A percentile compares a stretch with the other conserved stretches of the same genome.
Evolutionary conservation across 2,329 filamentous ascomycete species (phyloP).

Genomic region (Colletotrichum tabaci): DNA sequence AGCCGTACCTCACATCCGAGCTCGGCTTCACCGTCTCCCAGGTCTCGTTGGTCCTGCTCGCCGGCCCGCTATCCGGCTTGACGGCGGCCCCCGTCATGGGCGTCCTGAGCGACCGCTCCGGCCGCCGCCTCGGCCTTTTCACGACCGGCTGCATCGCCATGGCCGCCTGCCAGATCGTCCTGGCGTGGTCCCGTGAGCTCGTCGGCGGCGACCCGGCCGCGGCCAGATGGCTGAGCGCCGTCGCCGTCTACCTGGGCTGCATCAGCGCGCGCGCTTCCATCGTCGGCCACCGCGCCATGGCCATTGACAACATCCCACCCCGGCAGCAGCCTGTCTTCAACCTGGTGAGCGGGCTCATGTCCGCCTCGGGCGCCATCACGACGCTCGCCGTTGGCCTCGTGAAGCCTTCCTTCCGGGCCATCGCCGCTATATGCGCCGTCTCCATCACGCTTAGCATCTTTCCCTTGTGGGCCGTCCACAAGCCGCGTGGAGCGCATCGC

Average conservation of each 20-base stretch:
- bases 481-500: not conserved
- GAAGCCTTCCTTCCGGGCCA: not conserved
- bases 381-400: not conserved
- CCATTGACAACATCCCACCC: conserved; percentile 13
- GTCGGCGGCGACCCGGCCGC: not conserved
- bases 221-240: not conserved
- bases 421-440: not conserved
- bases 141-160: not conserved
- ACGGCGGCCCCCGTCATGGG: not conserved
- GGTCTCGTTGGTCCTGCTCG: conserved; percentile 2
- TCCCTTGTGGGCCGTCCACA: not conserved
- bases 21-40: conserved; percentile 4
- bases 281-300: not conserved
- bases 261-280: not conserved
- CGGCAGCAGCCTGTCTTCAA: conserved; percentile 17
- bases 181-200: not conserved
- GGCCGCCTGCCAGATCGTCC: not conserved
- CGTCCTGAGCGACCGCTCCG: conserved; percentile 12
- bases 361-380: not conserved
- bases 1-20: conserved; percentile 2
- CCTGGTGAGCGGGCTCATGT: conserved; percentile 2
- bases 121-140: not conserved
- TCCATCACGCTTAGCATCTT: not conserved
- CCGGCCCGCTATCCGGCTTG: conserved; percentile 7
- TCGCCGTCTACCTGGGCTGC: not conserved